Percentiles rank a stretch among this genome's conserved stretches.
Conservation (phyloP, 306 rosid species). For the Rosa chinensis region DNA sequence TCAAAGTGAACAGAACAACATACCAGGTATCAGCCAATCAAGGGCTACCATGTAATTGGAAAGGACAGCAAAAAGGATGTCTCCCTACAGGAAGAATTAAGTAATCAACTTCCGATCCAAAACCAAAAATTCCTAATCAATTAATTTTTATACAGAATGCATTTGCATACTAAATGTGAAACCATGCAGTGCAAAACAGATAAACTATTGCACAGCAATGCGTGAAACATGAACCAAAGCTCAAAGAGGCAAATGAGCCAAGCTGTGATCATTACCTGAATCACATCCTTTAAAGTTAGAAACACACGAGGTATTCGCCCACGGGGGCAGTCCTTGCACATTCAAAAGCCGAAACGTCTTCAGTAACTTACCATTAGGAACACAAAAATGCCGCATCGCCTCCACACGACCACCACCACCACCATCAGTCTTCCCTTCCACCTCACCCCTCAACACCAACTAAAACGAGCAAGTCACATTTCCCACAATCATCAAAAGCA, state of each 20-base stretch:
- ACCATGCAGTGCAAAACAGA: background rate
- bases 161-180: slow-evolving; percentile 6
- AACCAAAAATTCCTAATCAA: background rate
- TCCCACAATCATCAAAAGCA: background rate
- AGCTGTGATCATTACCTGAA: slow-evolving; percentile 45
- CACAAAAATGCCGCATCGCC: slow-evolving; percentile 59
- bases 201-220: background rate
- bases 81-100: slow-evolving; percentile 54
- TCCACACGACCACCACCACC: slow-evolving; percentile 35
- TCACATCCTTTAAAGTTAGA: slow-evolving; percentile 58
- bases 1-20: slow-evolving; percentile 31
- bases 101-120: slow-evolving; percentile 17
- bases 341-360: slow-evolving; percentile 73
- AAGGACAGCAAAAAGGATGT: slow-evolving; percentile 66
- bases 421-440: slow-evolving; percentile 33
- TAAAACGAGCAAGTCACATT: background rate
- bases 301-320: slow-evolving; percentile 88
- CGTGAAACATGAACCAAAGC: slow-evolving; percentile 7
- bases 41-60: slow-evolving; percentile 97
- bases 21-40: slow-evolving; percentile 88
- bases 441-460: slow-evolving; percentile 37
- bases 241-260: background rate
- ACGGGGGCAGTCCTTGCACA: slow-evolving; percentile 70
- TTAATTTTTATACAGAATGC: background rate
- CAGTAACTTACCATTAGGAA: slow-evolving; percentile 45